phyloP scores from a whole-genome alignment of 148 eudicot species.

The Dianthus caryophyllus region DNA sequence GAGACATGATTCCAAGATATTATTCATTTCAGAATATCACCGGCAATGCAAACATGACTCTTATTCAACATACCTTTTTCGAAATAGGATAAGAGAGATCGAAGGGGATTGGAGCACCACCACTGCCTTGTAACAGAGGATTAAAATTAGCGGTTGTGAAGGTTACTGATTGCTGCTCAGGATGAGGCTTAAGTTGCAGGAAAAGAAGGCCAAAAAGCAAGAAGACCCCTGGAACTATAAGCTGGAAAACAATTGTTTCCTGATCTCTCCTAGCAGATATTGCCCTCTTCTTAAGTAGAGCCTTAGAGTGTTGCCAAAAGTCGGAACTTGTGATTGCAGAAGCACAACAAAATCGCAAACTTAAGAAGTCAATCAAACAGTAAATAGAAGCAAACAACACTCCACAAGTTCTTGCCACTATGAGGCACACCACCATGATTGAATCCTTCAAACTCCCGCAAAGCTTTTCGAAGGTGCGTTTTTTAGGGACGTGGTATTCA shows the following conservation, averaged over 20 bases:
- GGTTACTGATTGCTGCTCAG: conserved; percentile 71
- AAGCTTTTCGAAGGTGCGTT: conserved; percentile 31
- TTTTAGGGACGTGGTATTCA: conserved; percentile 37
- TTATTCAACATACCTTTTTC: conserved; percentile 39
- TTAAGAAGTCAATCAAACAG: conserved; percentile 48
- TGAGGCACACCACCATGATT: conserved; percentile 36
- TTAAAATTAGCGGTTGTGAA: conserved; percentile 86
- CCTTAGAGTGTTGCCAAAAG: conserved; percentile 90
- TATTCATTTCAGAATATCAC: neutral
- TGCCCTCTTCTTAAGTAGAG: conserved; percentile 81
- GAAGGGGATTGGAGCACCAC: conserved; percentile 95
- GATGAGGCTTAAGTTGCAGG: conserved; percentile 82
- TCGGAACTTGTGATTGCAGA: conserved; percentile 57
- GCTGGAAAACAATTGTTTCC: conserved; percentile 89
- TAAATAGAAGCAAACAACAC: conserved; percentile 42
- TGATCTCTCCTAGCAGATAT: conserved; percentile 77
- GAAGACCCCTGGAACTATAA: conserved; percentile 80
- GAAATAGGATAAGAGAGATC: conserved; percentile 66
- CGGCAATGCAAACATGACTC: neutral
- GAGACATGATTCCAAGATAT: conserved; percentile 2
- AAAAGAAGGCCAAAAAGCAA: conserved; percentile 80
- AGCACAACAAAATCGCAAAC: conserved; percentile 69
- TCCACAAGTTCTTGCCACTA: conserved; percentile 44
- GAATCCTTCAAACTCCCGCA: conserved; percentile 39
- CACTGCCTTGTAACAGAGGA: conserved; percentile 83